phyloP scores from a whole-genome alignment of 2,329 filamentous ascomycete species.

The Berkeleyomyces rouxiae region DNA sequence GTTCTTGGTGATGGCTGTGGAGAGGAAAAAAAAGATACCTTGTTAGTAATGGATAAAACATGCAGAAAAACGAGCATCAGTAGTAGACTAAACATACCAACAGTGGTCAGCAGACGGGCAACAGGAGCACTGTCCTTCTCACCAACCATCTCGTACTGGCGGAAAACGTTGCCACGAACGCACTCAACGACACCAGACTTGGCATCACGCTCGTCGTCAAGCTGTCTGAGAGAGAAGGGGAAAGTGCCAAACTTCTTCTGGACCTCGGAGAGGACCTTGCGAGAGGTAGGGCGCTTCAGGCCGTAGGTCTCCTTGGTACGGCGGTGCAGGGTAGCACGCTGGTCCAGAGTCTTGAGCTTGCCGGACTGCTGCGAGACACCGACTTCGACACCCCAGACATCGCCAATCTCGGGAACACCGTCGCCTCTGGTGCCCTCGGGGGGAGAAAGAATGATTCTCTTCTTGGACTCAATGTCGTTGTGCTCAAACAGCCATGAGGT shows the following conservation, averaged over 20 bases:
- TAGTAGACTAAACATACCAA: slow-evolving; percentile 49
- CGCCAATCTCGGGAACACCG: slow-evolving; percentile 69
- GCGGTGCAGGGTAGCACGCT: slow-evolving; percentile 81
- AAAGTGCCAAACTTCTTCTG: slow-evolving; percentile 96
- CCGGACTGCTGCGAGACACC: slow-evolving; percentile 79
- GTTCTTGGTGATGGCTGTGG: slow-evolving; percentile 86
- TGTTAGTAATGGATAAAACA: slow-evolving; percentile 8
- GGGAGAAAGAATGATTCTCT: slow-evolving; percentile 91
- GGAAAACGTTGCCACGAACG: slow-evolving; percentile 78
- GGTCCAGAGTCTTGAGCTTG: slow-evolving; percentile 84
- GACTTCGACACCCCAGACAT: slow-evolving; percentile 96
- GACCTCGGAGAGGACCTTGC: slow-evolving; percentile 83
- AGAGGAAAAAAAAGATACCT: neutral
- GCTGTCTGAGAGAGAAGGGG: slow-evolving; percentile 92
- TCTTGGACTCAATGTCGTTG: slow-evolving; percentile 92
- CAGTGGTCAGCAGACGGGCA: slow-evolving; percentile 71
- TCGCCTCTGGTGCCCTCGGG: slow-evolving; percentile 82
- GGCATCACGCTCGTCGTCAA: slow-evolving; percentile 92
- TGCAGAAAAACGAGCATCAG: neutral
- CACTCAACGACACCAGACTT: slow-evolving; percentile 93
- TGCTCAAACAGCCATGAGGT: slow-evolving; percentile 93
- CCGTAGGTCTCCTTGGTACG: slow-evolving; percentile 83
- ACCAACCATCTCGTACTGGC: slow-evolving; percentile 89
- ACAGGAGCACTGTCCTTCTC: slow-evolving; percentile 82
- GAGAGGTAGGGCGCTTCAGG: slow-evolving; percentile 84